Percentiles rank a stretch among this genome's conserved stretches.
Evolutionary conservation across 2,329 filamentous ascomycete species (phyloP).

Genomic region (Mycosphaerella sp.): DNA sequence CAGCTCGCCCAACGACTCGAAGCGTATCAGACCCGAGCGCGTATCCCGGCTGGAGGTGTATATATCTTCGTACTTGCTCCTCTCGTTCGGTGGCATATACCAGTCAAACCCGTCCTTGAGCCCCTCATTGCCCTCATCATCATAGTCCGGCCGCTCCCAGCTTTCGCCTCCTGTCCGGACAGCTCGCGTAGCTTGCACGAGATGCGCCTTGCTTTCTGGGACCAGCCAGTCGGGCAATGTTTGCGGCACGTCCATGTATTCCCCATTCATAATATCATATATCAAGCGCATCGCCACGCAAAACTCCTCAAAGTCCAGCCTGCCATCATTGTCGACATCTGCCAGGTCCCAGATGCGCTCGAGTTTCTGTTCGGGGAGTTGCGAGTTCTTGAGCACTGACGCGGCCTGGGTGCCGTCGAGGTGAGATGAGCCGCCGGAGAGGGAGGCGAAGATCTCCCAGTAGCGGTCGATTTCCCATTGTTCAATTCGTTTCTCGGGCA

Average conservation of each 20-base stretch:
- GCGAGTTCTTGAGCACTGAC: slow-evolving; percentile 65
- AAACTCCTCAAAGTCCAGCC: slow-evolving; percentile 98
- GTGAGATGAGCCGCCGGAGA: slow-evolving; percentile 57
- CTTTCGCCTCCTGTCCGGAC: slow-evolving; percentile 71
- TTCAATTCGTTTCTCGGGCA: slow-evolving; percentile 51
- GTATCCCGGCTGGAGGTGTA: slow-evolving; percentile 87
- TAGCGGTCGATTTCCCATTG: slow-evolving; percentile 71
- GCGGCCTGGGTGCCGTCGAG: slow-evolving; percentile 65
- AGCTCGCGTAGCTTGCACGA: slow-evolving; percentile 75
- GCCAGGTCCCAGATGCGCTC: slow-evolving; percentile 96
- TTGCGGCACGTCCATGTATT: slow-evolving; percentile 81
- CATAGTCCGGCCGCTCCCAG: slow-evolving; percentile 75
- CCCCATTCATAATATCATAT: slow-evolving; percentile 94
- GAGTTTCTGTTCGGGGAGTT: slow-evolving; percentile 73
- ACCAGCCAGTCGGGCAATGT: slow-evolving; percentile 92
- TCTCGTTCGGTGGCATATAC: slow-evolving; percentile 95
- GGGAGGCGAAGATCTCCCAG: slow-evolving; percentile 71
- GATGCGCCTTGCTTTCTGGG: slow-evolving; percentile 86
- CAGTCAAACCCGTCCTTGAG: slow-evolving; percentile 97
- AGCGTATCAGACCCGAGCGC: slow-evolving; percentile 64
- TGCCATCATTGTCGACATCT: slow-evolving; percentile 95
- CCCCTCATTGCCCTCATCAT: slow-evolving; percentile 70
- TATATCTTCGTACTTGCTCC: slow-evolving; percentile 93
- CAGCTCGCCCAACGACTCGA: slow-evolving; percentile 70
- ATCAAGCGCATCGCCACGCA: slow-evolving; percentile 98